Base-by-base conservation (phyloP, 345 rosid genomes). In the Populus tremula region DNA sequence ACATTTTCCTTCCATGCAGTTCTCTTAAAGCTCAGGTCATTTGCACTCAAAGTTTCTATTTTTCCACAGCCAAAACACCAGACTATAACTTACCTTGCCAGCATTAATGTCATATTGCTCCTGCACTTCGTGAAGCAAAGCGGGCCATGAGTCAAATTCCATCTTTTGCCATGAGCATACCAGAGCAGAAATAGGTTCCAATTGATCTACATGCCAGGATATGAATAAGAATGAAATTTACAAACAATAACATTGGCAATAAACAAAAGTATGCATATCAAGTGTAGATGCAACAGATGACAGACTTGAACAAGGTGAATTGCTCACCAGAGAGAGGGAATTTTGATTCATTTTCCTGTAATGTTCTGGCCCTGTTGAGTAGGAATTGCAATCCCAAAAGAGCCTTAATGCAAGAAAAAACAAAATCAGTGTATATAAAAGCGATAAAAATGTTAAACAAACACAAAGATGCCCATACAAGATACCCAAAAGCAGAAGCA, bases 101-200 rank as follows among this genome's bases (percentile, higher is more conserved):
- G 98, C 98, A 84, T 87, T 93, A 36, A 71, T 85, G 77, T 95
- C 99, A 82, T 83, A 92, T 77, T 90, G 93, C 78, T 86, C 87
- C 80, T 90, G 91, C 84, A 93, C 96, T 79, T 92, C 98, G 85
- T 95, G 89, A 38, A 95, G 90, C 91, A 95, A 82, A 8, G 86
- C 88, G 54, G 98, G 94, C 97, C 96, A 91, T 31, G 90, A 85
- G 67, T 91, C 96, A 69, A 88, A 87, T 82, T 95, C 99, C 89
- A 92, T 76, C 87, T 87, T 91, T 85, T 95, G 93, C 98, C 99
- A 95, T 21, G 88, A 86, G 85, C 89, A 84, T 38, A 88, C 89
- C 73, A 95, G 85, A 47, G 82, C 66, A 81, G 79, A 54, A 79
- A 95, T 83, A 67, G 96, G 98, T 82, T 90, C 90, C 84, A 93